These are phyloP conservation scores for Calophaca sinica DNA, from an alignment of 306 rosid species.

Conservation along the genomic window DNA sequence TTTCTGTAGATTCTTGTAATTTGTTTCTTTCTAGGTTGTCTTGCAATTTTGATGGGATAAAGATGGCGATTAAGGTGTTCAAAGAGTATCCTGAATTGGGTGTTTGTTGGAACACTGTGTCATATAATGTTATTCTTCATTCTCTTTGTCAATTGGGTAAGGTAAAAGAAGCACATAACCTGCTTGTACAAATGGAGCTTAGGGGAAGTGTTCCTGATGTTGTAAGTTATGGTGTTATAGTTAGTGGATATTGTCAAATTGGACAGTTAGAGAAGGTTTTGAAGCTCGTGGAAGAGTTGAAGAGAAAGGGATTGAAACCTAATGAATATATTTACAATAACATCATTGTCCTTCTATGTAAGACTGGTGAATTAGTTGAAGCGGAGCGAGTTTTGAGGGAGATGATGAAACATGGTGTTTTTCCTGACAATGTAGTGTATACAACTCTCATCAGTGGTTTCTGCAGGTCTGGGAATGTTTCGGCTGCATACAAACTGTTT, in stretches of 20 bases:
- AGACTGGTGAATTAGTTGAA: conserved; percentile 62
- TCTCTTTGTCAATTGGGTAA: conserved; percentile 69
- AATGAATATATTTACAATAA: conserved; percentile 70
- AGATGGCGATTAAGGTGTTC: conserved; percentile 62
- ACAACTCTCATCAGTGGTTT: conserved; percentile 80
- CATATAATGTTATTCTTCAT: conserved; percentile 74
- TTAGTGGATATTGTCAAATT: conserved; percentile 68
- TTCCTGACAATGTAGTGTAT: conserved; percentile 80
- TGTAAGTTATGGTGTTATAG: conserved; percentile 79
- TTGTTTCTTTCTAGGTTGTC: conserved; percentile 64
- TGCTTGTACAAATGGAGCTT: conserved; percentile 78
- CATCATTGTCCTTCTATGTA: conserved; percentile 68
- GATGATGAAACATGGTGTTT: conserved; percentile 58
- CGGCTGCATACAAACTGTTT: conserved; percentile 61
- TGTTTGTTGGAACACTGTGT: conserved; percentile 72
- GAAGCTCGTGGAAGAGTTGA: conserved; percentile 79
- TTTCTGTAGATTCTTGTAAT: conserved; percentile 84
- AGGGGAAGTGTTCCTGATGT: conserved; percentile 73
- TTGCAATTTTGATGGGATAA: conserved; percentile 51
- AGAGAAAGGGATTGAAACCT: conserved; percentile 65
- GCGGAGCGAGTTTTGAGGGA: conserved; percentile 68
- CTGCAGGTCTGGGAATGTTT: conserved; percentile 67
- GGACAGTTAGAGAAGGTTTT: conserved; percentile 66
- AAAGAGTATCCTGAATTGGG: conserved; percentile 67
- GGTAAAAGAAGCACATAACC: conserved; percentile 72